These are phyloP conservation scores for Populus davidiana DNA, from an alignment of 345 rosid genomes.

Conservation along the genomic window DNA sequence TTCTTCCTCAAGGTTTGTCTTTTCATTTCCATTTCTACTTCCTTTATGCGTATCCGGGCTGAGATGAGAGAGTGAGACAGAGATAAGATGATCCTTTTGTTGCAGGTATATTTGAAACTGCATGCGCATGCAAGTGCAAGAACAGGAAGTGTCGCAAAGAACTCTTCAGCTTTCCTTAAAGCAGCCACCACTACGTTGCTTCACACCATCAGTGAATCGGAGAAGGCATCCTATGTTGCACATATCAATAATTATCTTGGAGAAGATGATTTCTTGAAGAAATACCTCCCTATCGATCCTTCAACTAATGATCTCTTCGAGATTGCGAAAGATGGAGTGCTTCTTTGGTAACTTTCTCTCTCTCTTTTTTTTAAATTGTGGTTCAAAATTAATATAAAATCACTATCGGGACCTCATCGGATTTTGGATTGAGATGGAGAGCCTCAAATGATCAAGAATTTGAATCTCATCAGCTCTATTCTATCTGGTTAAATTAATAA, in stretches of 20 bases:
- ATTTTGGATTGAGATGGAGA: too few relatives aligned
- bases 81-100: neutral
- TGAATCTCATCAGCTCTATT: too few relatives aligned
- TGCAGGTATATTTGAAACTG: slow-evolving; percentile 77
- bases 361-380: neutral
- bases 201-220: slow-evolving; percentile 93
- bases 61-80: too few relatives aligned
- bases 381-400: too few relatives aligned
- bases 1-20: slow-evolving; percentile 68
- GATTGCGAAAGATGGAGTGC: slow-evolving; percentile 88
- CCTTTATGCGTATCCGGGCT: too few relatives aligned
- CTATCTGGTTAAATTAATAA: too few relatives aligned
- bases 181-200: slow-evolving; percentile 90
- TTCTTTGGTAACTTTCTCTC: slow-evolving; percentile 63
- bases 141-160: slow-evolving; percentile 70
- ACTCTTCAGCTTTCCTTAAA: slow-evolving; percentile 91
- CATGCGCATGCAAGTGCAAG: slow-evolving; percentile 80
- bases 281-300: slow-evolving; percentile 75
- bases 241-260: slow-evolving; percentile 90
- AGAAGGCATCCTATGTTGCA: slow-evolving; percentile 84
- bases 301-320: slow-evolving; percentile 90
- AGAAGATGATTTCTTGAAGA: slow-evolving; percentile 69
- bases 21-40: too few relatives aligned
- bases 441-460: too few relatives aligned
- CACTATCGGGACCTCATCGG: too few relatives aligned